Percentiles rank a stretch among this genome's conserved stretches.
Conservation (phyloP, 768 basidiomycete genomes). For the Austroboletus festivus region DNA sequence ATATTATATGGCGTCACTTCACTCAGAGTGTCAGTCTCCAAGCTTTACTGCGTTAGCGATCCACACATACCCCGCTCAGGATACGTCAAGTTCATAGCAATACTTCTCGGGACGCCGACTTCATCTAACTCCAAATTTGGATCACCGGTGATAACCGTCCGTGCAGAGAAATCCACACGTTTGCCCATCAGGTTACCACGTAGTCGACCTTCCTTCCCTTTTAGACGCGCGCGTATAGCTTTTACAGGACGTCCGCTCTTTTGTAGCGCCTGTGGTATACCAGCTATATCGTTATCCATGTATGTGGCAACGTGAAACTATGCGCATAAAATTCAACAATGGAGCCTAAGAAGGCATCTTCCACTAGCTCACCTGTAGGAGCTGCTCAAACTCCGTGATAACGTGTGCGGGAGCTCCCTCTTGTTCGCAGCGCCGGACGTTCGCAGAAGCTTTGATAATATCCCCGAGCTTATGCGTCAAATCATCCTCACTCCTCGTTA, state of each 20-base stretch:
- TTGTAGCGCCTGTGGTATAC: constrained; percentile 94
- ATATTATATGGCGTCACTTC: constrained; percentile 97
- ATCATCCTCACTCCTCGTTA: constrained; percentile 97
- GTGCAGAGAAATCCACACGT: constrained; percentile 98
- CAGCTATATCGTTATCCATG: constrained; percentile 99
- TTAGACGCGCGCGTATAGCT: constrained; percentile 94
- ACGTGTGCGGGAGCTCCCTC: constrained; percentile 97
- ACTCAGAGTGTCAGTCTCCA: constrained; percentile 8
- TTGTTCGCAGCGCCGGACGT: constrained; percentile 87
- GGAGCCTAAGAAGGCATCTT: neutral
- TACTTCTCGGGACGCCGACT: constrained; percentile 92
- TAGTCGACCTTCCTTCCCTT: constrained; percentile 97
- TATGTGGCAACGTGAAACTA: constrained; percentile 99
- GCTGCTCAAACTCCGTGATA: constrained; percentile 92
- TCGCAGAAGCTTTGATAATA: constrained; percentile 92
- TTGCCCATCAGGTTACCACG: constrained; percentile 99
- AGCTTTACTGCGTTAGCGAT: neutral
- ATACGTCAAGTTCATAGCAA: constrained; percentile 97
- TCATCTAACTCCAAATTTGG: constrained; percentile 95
- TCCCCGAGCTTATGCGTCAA: constrained; percentile 97
- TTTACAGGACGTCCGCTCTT: constrained; percentile 98
- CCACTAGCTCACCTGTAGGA: constrained; percentile 70
- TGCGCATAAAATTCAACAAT: neutral
- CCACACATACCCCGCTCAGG: constrained; percentile 81
- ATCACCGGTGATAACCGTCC: constrained; percentile 98